These are phyloP conservation scores for Fonsecaea multimorphosa DNA, from an alignment of 2,329 filamentous ascomycete genomes.

Conservation along the genomic window DNA sequence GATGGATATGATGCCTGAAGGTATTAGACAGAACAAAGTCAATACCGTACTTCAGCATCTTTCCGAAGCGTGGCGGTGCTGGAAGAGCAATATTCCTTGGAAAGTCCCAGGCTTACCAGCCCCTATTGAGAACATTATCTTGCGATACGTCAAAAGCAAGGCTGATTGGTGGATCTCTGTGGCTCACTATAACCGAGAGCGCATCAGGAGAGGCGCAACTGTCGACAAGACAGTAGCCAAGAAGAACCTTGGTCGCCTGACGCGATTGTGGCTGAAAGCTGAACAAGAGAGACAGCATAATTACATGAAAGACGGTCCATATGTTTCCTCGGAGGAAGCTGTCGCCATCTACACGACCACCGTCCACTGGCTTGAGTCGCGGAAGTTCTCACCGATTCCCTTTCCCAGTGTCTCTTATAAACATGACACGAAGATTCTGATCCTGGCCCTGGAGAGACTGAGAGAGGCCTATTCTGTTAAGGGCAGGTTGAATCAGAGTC, in stretches of 20 bases:
- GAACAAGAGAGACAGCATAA: slow-evolving; percentile 99
- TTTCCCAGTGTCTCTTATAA: slow-evolving; percentile 99
- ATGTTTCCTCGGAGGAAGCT: slow-evolving; percentile 96
- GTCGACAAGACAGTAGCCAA: slow-evolving; percentile 99
- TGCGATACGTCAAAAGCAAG: slow-evolving; percentile 98
- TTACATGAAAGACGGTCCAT: slow-evolving; percentile 98
- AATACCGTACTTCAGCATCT: slow-evolving; percentile 97
- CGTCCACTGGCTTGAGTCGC: slow-evolving; percentile 96
- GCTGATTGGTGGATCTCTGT: slow-evolving; percentile 99
- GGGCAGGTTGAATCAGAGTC: slow-evolving; percentile 93
- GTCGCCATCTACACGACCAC: slow-evolving; percentile 99
- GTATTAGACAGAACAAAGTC: slow-evolving; percentile 99
- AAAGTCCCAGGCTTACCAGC: slow-evolving; percentile 96
- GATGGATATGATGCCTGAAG: slow-evolving; percentile 99
- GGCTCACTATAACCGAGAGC: slow-evolving; percentile 97
- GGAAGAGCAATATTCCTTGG: slow-evolving; percentile 99
- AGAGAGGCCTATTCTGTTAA: slow-evolving; percentile 98
- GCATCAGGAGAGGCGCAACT: slow-evolving; percentile 92
- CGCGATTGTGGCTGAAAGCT: slow-evolving; percentile 94
- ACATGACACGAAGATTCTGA: slow-evolving; percentile 98
- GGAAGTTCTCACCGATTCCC: slow-evolving; percentile 97
- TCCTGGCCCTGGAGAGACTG: slow-evolving; percentile 88
- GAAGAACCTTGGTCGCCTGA: slow-evolving; percentile 96
- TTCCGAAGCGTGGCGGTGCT: slow-evolving; percentile 98
- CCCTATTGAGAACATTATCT: slow-evolving; percentile 97